Conservation (phyloP, 176 grass and related monocot genomes). For the Tillandsia fasciculata region DNA sequence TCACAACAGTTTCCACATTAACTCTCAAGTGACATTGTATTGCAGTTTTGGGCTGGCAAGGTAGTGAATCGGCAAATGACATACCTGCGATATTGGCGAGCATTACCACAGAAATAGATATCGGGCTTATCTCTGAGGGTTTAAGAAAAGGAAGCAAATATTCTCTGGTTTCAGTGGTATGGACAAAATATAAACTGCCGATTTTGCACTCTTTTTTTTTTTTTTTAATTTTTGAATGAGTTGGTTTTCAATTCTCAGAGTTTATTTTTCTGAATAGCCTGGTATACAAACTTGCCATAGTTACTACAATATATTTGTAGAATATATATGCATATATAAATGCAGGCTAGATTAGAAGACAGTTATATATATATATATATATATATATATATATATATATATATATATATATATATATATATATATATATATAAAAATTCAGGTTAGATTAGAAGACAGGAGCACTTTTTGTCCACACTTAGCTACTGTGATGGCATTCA, state of each 20-base stretch:
- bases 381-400: too few relatives aligned
- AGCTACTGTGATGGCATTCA: not conserved
- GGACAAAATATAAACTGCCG: not conserved
- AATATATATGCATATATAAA: not conserved
- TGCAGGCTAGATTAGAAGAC: not conserved
- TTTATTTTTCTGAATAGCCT: not conserved
- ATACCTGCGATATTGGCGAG: conserved; percentile 90
- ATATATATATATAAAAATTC: too few relatives aligned
- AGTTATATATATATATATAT: too few relatives aligned
- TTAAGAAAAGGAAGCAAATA: conserved; percentile 74
- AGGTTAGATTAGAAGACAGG: too few relatives aligned
- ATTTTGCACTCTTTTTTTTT: not conserved
- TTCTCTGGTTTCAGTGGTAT: conserved; percentile 89
- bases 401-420: too few relatives aligned
- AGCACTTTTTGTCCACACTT: not conserved
- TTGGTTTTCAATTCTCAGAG: not conserved
- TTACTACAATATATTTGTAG: not conserved
- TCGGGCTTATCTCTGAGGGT: conserved; percentile 64
- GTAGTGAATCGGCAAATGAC: conserved; percentile 24
- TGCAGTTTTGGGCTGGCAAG: conserved; percentile 91
- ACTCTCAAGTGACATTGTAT: conserved; percentile 11
- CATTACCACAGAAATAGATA: conserved; percentile 76
- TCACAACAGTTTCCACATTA: not conserved
- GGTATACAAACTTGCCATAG: not conserved
- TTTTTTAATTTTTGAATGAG: too few relatives aligned